These are phyloP conservation scores for Echria macrotheca DNA, from an alignment of 495 filamentous ascomycete species.

Conservation along the genomic window DNA sequence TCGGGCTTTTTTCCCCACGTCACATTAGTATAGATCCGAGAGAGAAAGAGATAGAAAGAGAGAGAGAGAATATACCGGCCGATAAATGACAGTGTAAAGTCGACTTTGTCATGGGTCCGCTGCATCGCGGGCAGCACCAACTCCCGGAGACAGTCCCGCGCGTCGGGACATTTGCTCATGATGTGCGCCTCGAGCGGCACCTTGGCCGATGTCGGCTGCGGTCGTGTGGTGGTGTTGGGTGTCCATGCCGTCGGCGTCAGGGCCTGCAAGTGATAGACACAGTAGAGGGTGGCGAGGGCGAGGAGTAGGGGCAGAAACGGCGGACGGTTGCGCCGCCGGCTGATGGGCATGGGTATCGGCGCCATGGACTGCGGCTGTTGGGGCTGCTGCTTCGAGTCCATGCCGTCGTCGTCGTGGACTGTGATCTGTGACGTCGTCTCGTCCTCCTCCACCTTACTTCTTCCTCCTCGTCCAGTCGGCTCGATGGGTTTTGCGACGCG, in stretches of 20 bases:
- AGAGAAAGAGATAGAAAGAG: neutral
- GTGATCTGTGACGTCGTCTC: too few relatives aligned
- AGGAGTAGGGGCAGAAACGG: slow-evolving; percentile 21
- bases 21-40: neutral
- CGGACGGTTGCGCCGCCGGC: slow-evolving; percentile 27
- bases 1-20: too few relatives aligned
- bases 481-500: neutral
- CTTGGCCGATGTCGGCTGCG: slow-evolving; percentile 7
- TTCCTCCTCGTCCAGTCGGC: too few relatives aligned
- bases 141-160: slow-evolving; percentile 69
- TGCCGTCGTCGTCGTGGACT: neutral
- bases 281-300: slow-evolving; percentile 19
- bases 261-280: slow-evolving; percentile 17
- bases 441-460: too few relatives aligned
- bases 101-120: slow-evolving; percentile 71
- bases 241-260: slow-evolving; percentile 2
- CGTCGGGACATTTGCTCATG: slow-evolving; percentile 94
- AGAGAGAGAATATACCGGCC: slow-evolving; percentile 72
- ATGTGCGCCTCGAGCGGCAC: slow-evolving; percentile 87
- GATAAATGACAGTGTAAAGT: slow-evolving; percentile 88
- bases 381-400: slow-evolving; percentile 10
- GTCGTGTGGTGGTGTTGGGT: slow-evolving; percentile 1
- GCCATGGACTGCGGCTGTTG: slow-evolving; percentile 9
- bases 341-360: slow-evolving; percentile 16
- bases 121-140: slow-evolving; percentile 85